Evolutionary conservation across 148 eudicot genomes (phyloP).

Genomic region (Cornus kousa): DNA sequence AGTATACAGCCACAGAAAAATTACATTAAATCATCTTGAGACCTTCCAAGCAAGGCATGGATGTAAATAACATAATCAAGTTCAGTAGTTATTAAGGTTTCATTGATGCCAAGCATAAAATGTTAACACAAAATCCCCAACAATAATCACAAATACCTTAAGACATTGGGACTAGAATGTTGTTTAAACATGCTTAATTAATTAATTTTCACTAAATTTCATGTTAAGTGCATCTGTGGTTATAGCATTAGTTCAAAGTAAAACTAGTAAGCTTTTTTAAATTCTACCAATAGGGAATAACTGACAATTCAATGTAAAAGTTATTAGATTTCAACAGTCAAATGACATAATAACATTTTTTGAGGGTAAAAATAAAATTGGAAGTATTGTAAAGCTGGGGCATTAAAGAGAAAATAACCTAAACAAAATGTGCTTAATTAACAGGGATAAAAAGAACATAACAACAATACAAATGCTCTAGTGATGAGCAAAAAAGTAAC

Average conservation of each 20-base stretch:
- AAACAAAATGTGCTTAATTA: neutral
- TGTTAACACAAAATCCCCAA: neutral
- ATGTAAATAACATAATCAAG: neutral
- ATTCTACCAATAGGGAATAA: no score
- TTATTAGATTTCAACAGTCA: no score
- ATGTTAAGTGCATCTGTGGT: no score
- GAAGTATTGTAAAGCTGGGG: neutral
- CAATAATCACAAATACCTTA: neutral
- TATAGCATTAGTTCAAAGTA: no score
- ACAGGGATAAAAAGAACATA: conserved; percentile 11
- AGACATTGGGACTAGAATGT: neutral
- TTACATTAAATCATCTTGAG: neutral
- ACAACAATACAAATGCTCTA: neutral
- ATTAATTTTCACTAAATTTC: no score
- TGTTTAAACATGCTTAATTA: no score
- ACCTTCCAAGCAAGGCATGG: conserved; percentile 1
- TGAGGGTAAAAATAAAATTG: neutral
- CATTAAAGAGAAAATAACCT: conserved; percentile 8
- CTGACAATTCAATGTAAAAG: no score
- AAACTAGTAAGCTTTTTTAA: no score
- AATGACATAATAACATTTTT: neutral
- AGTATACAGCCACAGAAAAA: no score
- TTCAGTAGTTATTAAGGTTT: no score
- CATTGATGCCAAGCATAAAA: neutral
- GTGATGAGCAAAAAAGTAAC: conserved; percentile 1